Conservation (phyloP, 2,329 filamentous ascomycete species). For the Xylaria sp. region DNA sequence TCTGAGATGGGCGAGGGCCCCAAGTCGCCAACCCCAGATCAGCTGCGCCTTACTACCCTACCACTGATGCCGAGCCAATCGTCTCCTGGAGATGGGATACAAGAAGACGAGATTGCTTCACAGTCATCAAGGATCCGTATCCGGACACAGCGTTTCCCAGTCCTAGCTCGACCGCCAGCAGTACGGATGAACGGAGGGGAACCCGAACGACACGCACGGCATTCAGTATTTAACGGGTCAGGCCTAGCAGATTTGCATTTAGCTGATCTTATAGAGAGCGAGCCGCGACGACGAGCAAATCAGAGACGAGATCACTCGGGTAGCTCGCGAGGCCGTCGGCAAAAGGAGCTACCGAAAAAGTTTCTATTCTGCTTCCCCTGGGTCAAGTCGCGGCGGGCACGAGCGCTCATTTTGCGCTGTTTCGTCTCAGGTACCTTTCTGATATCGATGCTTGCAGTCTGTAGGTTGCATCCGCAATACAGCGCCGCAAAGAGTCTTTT, state of each 20-base stretch:
- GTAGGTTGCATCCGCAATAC: conserved; percentile 60
- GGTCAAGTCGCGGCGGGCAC: conserved; percentile 64
- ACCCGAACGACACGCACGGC: conserved; percentile 32
- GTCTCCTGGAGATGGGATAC: conserved; percentile 33
- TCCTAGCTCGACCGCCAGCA: conserved; percentile 43
- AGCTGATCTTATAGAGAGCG: conserved; percentile 56
- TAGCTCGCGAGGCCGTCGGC: conserved; percentile 35
- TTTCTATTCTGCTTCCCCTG: conserved; percentile 68
- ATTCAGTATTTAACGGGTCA: conserved; percentile 53
- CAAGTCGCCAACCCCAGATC: conserved; percentile 57
- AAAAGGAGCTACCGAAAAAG: conserved; percentile 50
- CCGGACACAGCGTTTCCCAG: conserved; percentile 38
- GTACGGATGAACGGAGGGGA: conserved; percentile 35
- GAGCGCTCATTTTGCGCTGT: conserved; percentile 68
- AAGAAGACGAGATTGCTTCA: conserved; percentile 21
- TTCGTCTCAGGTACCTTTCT: conserved; percentile 74
- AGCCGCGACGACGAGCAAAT: conserved; percentile 49
- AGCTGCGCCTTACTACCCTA: conserved; percentile 57
- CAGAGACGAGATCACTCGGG: conserved; percentile 31
- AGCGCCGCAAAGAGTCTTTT: background rate
- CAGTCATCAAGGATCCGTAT: conserved; percentile 21
- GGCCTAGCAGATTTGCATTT: conserved; percentile 63
- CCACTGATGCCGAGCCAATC: conserved; percentile 51
- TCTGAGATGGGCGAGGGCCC: conserved; percentile 56
- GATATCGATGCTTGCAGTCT: conserved; percentile 68